A percentile compares a stretch with the other conserved stretches of the same genome.
phyloP scores from a whole-genome alignment of 257 asterid species.

The Nicotiana paniculata region DNA sequence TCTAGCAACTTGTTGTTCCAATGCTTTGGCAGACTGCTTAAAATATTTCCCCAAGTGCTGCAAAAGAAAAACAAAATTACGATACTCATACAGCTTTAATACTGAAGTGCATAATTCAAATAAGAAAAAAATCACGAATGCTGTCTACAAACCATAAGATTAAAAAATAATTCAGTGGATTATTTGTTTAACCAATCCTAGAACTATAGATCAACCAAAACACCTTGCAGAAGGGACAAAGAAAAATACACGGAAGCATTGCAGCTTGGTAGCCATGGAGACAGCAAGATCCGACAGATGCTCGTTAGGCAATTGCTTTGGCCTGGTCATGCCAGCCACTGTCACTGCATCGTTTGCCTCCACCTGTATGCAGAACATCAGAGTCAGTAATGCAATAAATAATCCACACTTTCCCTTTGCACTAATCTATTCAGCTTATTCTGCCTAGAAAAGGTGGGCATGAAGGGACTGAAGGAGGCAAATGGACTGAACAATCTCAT shows the following conservation, averaged over 20 bases:
- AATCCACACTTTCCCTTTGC: background rate
- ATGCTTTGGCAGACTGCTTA: constrained; percentile 88
- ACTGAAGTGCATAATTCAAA: background rate
- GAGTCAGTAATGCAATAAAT: background rate
- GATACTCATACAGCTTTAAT: background rate
- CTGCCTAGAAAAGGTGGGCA: background rate
- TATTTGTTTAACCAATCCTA: background rate
- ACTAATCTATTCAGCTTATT: constrained; percentile 1
- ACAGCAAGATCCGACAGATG: constrained; percentile 88
- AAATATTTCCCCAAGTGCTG: constrained; percentile 94
- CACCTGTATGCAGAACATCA: constrained; percentile 44
- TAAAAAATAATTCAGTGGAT: background rate
- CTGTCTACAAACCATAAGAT: background rate
- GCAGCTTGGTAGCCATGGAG: constrained; percentile 89
- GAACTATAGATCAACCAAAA: background rate
- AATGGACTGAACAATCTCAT: background rate
- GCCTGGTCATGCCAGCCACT: constrained; percentile 94
- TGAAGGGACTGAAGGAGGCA: background rate
- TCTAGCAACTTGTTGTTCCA: constrained; percentile 77
- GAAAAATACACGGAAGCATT: constrained; percentile 73
- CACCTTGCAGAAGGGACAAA: constrained; percentile 1
- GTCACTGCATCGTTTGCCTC: constrained; percentile 95
- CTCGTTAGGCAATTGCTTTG: constrained; percentile 83
- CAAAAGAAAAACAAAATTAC: constrained; percentile 13
- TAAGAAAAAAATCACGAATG: background rate